Conservation (phyloP, 495 filamentous ascomycete genomes). For the Parmelia sp. region DNA sequence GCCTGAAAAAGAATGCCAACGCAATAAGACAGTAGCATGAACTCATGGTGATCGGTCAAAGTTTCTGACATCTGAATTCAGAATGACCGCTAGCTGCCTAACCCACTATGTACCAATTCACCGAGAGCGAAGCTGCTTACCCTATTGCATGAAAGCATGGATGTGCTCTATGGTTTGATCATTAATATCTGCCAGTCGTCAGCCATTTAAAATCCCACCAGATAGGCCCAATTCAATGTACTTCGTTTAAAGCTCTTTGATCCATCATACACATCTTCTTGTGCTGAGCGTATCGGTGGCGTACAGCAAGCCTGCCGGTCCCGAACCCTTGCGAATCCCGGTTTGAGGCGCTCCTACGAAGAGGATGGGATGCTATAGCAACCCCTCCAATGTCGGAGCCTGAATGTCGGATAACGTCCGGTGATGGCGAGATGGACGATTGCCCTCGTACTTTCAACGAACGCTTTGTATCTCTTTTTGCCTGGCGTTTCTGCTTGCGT, state of each 20-base stretch:
- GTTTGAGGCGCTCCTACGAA: not conserved
- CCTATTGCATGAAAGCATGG: not conserved
- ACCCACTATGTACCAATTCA: not conserved
- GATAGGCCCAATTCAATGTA: slow-evolving; percentile 32
- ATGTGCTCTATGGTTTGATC: slow-evolving; percentile 46
- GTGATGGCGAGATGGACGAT: slow-evolving; percentile 21
- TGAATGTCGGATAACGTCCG: not conserved
- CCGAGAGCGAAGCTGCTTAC: too few species aligned
- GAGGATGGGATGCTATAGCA: not conserved
- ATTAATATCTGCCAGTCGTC: slow-evolving; percentile 59
- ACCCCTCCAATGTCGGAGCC: not conserved
- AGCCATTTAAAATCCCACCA: slow-evolving; percentile 26
- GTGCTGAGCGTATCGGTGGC: slow-evolving; percentile 67
- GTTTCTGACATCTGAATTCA: too few species aligned
- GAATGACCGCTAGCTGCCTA: not conserved
- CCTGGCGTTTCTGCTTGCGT: slow-evolving; percentile 44
- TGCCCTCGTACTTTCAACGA: slow-evolving; percentile 29
- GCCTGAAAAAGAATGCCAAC: not conserved
- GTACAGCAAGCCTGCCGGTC: slow-evolving; percentile 54
- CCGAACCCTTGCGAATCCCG: not conserved
- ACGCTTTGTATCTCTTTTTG: slow-evolving; percentile 40
- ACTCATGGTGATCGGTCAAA: too few species aligned
- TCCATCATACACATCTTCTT: slow-evolving; percentile 71
- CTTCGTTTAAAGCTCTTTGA: slow-evolving; percentile 68
- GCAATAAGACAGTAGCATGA: too few species aligned